Evolutionary conservation across 331 rosid genomes (phyloP).

Genomic region (Acacia pycnantha): DNA sequence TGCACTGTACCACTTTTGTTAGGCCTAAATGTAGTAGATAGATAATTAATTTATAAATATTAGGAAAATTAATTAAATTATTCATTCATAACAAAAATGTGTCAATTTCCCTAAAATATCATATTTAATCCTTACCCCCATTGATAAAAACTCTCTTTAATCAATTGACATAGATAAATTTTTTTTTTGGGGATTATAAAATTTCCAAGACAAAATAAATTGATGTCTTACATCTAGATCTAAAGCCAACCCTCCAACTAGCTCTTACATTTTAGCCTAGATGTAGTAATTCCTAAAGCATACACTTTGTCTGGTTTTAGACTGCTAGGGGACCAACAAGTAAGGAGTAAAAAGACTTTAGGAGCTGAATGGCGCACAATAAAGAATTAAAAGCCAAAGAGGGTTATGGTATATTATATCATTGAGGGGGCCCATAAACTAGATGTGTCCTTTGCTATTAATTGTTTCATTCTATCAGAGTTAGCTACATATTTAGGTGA

Average conservation of each 20-base stretch:
- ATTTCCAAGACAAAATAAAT: too few species aligned
- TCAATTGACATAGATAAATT: too few species aligned
- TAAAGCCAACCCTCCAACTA: not conserved
- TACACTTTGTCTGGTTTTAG: not conserved
- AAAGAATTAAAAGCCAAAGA: not conserved
- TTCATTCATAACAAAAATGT: too few species aligned
- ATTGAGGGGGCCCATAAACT: not conserved
- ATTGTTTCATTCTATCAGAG: slow-evolving; percentile 13
- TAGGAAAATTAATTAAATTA: too few species aligned
- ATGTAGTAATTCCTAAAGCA: not conserved
- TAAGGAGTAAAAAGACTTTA: not conserved
- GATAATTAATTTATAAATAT: too few species aligned
- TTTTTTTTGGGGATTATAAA: too few species aligned
- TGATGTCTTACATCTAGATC: too few species aligned
- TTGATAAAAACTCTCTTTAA: too few species aligned
- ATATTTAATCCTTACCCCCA: not conserved
- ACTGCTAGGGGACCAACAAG: not conserved
- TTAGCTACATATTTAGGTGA: slow-evolving; percentile 35
- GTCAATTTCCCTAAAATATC: too few species aligned
- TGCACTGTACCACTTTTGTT: fast-evolving
- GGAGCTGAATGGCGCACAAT: not conserved
- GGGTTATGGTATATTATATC: not conserved
- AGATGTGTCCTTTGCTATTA: not conserved
- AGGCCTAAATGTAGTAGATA: not conserved
- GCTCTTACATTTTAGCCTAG: not conserved